A percentile compares a stretch with the other conserved stretches of the same genome.
These are phyloP conservation scores for Annulohypoxylon stygium DNA, from an alignment of 495 filamentous ascomycete species.

Conservation along the genomic window DNA sequence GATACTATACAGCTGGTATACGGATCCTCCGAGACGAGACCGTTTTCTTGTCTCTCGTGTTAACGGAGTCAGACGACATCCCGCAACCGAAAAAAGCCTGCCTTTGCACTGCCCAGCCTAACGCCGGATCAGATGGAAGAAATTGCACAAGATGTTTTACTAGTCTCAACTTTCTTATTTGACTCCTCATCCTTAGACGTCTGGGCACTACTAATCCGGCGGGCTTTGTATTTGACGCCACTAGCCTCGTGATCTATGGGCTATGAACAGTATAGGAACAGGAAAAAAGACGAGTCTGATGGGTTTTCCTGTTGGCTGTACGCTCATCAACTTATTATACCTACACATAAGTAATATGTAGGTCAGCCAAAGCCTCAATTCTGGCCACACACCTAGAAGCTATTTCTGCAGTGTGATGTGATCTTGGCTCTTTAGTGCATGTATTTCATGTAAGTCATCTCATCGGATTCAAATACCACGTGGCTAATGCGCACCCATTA, in stretches of 20 bases:
- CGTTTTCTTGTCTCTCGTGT: neutral
- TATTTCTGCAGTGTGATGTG: neutral
- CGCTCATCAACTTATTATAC: neutral
- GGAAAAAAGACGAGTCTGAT: neutral
- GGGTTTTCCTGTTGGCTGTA: neutral
- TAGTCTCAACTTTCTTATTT: neutral
- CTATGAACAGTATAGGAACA: neutral
- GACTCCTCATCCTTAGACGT: neutral
- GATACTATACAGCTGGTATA: neutral
- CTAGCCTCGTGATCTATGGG: neutral
- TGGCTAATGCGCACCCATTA: neutral
- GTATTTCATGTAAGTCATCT: neutral
- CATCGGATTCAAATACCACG: neutral
- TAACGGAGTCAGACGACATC: conserved; percentile 2
- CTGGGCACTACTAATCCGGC: neutral
- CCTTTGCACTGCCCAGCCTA: conserved; percentile 6
- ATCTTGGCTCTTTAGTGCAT: neutral
- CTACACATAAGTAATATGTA: neutral
- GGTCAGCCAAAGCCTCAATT: conserved; percentile 7
- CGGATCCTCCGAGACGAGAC: conserved; percentile 6
- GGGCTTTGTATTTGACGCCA: neutral
- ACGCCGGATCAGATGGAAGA: conserved; percentile 9
- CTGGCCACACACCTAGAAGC: neutral
- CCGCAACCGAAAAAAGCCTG: neutral
- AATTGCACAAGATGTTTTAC: neutral